phyloP scores from a whole-genome alignment of 306 rosid species.

The Cicer judaicum region DNA sequence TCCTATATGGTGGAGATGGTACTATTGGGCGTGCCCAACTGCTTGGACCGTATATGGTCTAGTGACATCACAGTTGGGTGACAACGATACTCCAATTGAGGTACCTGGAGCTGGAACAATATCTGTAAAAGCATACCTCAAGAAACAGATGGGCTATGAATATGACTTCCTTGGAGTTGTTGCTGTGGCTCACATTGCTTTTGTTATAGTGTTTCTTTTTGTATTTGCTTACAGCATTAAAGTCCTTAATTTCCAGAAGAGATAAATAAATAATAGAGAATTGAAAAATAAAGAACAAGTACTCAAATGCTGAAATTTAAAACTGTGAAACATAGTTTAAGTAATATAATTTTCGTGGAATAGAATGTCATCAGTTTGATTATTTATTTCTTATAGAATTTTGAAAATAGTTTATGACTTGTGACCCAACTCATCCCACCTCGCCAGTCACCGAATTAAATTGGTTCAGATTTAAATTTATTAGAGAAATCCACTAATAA shows the following conservation, averaged over 20 bases:
- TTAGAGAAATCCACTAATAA: neutral
- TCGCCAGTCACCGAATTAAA: too few species aligned
- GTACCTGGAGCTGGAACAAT: conserved; percentile 47
- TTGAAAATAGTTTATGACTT: too few species aligned
- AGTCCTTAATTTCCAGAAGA: conserved; percentile 58
- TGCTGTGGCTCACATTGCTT: conserved; percentile 56
- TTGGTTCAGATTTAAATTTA: neutral
- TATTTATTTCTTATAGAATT: too few species aligned
- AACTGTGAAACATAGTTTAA: too few species aligned
- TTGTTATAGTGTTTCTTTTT: conserved; percentile 46
- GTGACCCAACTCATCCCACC: too few species aligned
- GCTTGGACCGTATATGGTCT: conserved; percentile 66
- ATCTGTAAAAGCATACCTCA: conserved; percentile 50
- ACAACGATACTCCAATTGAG: conserved; percentile 40
- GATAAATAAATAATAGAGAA: conserved; percentile 41
- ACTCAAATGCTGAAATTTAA: neutral
- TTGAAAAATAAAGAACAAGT: conserved; percentile 12
- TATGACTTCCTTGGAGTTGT: conserved; percentile 59
- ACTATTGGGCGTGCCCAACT: conserved; percentile 60
- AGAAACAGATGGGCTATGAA: conserved; percentile 47
- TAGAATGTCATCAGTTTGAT: too few species aligned
- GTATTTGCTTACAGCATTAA: conserved; percentile 63
- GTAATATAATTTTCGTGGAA: too few species aligned
- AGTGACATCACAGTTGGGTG: conserved; percentile 63
- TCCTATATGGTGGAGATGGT: conserved; percentile 78